Evolutionary conservation across 2,329 filamentous ascomycete species (phyloP).

Genomic region (Plectosphaerella sp.): DNA sequence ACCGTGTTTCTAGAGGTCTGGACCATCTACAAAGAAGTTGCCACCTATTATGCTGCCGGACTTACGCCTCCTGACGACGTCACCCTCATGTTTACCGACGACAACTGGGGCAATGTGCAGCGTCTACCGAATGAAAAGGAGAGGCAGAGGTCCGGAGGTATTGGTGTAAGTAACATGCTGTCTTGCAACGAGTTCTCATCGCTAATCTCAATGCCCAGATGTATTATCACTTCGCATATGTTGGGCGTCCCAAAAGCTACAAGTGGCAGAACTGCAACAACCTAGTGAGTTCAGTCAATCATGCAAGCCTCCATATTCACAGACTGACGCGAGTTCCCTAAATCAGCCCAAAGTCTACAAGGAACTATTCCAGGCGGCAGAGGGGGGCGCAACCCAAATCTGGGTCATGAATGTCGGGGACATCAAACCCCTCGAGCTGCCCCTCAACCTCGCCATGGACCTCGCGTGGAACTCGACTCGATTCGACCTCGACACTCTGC

Average conservation of each 20-base stretch:
- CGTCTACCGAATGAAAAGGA: slow-evolving; percentile 51
- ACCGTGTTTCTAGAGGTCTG: slow-evolving; percentile 61
- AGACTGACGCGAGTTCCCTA: not conserved
- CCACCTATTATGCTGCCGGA: slow-evolving; percentile 53
- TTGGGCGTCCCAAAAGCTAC: slow-evolving; percentile 26
- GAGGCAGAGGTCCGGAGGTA: slow-evolving; percentile 49
- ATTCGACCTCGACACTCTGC: slow-evolving; percentile 39
- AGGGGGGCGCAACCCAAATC: slow-evolving; percentile 51
- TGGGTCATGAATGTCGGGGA: slow-evolving; percentile 65
- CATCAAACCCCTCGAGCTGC: slow-evolving; percentile 55
- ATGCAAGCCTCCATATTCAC: not conserved
- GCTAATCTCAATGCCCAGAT: slow-evolving; percentile 17
- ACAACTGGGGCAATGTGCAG: slow-evolving; percentile 56
- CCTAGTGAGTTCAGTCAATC: slow-evolving; percentile 37
- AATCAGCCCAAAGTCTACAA: slow-evolving; percentile 23
- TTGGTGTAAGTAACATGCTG: slow-evolving; percentile 33
- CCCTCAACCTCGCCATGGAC: slow-evolving; percentile 53
- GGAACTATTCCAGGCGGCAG: slow-evolving; percentile 47
- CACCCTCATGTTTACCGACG: slow-evolving; percentile 56
- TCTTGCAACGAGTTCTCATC: no score
- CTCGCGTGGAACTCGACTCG: slow-evolving; percentile 50
- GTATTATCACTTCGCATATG: slow-evolving; percentile 44
- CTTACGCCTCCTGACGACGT: slow-evolving; percentile 51
- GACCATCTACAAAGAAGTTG: slow-evolving; percentile 60
- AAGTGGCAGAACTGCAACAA: slow-evolving; percentile 52